phyloP scores from a whole-genome alignment of 2,329 filamentous ascomycete species.

The Colletotrichum spaethianum region DNA sequence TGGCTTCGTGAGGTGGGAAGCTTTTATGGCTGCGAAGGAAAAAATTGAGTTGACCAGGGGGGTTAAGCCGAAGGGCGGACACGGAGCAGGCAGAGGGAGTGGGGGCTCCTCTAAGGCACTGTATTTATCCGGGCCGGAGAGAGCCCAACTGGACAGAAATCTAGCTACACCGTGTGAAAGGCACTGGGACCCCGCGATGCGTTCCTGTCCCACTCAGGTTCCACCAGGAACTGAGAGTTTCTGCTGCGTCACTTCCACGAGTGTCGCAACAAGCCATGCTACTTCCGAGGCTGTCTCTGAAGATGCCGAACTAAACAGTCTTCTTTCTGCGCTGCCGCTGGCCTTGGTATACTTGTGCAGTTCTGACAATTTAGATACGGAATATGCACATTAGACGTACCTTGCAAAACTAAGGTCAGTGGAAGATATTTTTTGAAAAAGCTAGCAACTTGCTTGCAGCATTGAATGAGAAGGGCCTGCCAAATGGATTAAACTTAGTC shows the following conservation, averaged over 20 bases:
- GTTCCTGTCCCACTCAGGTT: not conserved
- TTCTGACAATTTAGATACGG: not conserved
- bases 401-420: slow-evolving; percentile 10
- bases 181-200: slow-evolving; percentile 21
- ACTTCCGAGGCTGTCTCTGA: too few species aligned
- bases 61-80: slow-evolving; percentile 20
- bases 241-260: not conserved
- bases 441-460: not conserved
- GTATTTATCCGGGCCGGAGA: slow-evolving; percentile 35
- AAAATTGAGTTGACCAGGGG: slow-evolving; percentile 38
- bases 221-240: not conserved
- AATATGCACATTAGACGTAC: not conserved
- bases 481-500: too few species aligned
- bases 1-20: slow-evolving; percentile 45
- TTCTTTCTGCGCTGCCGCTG: not conserved
- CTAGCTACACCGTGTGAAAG: slow-evolving; percentile 16
- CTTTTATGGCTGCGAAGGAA: slow-evolving; percentile 43
- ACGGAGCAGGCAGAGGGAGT: slow-evolving; percentile 1
- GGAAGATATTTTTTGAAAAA: not conserved
- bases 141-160: not conserved
- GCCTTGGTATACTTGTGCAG: not conserved
- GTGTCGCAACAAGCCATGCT: not conserved
- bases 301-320: not conserved
- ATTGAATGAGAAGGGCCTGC: not conserved
- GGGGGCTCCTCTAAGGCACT: not conserved